Base-by-base conservation (phyloP, 805 yeast species). In the Gaillardinia entomophila region DNA sequence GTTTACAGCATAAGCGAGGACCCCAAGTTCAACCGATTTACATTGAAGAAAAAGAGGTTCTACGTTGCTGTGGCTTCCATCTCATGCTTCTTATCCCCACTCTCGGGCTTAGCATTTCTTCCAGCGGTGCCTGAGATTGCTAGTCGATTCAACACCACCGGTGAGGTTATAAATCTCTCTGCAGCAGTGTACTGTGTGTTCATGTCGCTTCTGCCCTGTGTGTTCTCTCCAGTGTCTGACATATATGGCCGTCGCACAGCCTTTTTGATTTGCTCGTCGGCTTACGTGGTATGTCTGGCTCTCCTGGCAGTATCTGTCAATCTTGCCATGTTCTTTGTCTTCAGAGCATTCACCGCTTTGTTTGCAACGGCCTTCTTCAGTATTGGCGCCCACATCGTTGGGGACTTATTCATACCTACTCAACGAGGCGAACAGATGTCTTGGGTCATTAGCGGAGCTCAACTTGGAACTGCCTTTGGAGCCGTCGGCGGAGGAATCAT, bases 341-440 rank as follows among this genome's bases (percentile, higher is more conserved):
- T 74, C 38, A 51, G 82, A 44, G 61, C 71, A 3, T 32, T 66
- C 10, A 55, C 70, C n/a, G 80, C 76, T 0, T 43, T 76, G 7
- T 68, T 70, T 44, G 81, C 79, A 4, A 73, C 80, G 2, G 62
- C 76, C 0, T 73, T 74, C 37, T 73, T 75, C 51, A 55, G 73
- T 24, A 59, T 74, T 18, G 79, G 79, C 3, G 77, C 77, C 3
- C 60, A 63, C 13, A 57, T 73, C 8, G 55, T 75, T 11, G 71
- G 73, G 13, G 82, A 75, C 46, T 60, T 73, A 25, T 71, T 63
- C 45, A 51, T 51, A 4, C 79, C 79, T 0, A 60, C 58, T 13
- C 66, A 71, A 41, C 51, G 82, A 43, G 81, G 79, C 3, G 55
- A 53, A 7, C 73, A 72, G 1, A 66, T 74, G 67, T 68, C 75